Percentiles rank a stretch among this genome's conserved stretches.
These are phyloP conservation scores for Mycena chlorophos DNA, from an alignment of 768 basidiomycete species.

Conservation along the genomic window DNA sequence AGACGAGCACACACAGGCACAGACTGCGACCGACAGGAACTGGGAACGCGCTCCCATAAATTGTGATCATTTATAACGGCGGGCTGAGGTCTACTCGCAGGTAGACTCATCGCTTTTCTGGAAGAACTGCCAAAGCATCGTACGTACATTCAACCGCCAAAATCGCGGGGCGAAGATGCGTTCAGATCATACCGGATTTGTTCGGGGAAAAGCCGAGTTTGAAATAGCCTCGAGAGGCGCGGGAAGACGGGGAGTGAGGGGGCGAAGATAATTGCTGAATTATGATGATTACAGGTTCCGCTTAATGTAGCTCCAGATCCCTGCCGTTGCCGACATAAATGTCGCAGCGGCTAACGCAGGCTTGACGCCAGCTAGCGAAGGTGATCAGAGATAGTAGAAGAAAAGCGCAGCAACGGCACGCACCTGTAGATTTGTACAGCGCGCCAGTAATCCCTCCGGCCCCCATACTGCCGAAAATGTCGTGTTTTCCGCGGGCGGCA, in stretches of 20 bases:
- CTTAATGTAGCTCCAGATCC: constrained; percentile 95
- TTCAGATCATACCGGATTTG: constrained; percentile 17
- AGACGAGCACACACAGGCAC: constrained; percentile 13
- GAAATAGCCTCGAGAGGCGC: constrained; percentile 42
- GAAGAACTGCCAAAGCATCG: constrained; percentile 45
- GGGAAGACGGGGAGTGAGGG: constrained; percentile 43
- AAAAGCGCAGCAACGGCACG: constrained; percentile 39
- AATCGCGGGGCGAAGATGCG: constrained; percentile 40
- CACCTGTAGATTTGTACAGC: constrained; percentile 93
- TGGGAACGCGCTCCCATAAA: constrained; percentile 18
- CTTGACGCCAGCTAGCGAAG: constrained; percentile 80
- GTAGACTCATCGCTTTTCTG: constrained; percentile 41
- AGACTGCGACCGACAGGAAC: constrained; percentile 13
- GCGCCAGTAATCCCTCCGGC: constrained; percentile 90
- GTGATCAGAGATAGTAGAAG: constrained; percentile 34
- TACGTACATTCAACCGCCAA: constrained; percentile 46
- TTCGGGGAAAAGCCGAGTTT: constrained; percentile 19
- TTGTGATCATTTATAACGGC: constrained; percentile 47
- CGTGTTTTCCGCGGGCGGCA: constrained; percentile 85
- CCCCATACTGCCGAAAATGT: constrained; percentile 86
- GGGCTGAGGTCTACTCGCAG: constrained; percentile 7
- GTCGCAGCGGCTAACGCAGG: constrained; percentile 89
- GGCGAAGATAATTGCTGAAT: constrained; percentile 51
- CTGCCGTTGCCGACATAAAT: constrained; percentile 86
- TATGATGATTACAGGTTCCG: constrained; percentile 69